Evolutionary conservation across 768 basidiomycete genomes (phyloP), one percentile per base, ranked within the genome.

Genomic region (Mycena filopes): DNA sequence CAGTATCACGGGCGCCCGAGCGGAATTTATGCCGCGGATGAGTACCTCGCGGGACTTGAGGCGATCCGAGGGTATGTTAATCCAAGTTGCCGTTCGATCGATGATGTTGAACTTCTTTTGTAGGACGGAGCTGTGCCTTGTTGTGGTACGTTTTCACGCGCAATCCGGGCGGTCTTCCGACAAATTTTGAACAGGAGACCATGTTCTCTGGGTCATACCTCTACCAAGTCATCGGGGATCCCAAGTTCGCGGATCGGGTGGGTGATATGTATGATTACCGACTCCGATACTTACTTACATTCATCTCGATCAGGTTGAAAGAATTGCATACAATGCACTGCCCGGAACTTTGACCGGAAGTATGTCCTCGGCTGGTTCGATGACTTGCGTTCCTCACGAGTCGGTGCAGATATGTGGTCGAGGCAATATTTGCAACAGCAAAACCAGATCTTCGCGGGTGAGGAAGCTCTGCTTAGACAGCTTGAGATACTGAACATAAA

Each of bases 201-300:
- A 86, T 87, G 85, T 86, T 86, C 73, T 86, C 86, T 15, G 86
- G 85, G 18, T 85, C 84, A 20, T 87, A 80, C 68, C 76, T 87
- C 2, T 86, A 84, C 64, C 87, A 87, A 75, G 78, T 86, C 23
- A 86, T 83, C 13, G 86, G 85, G 33, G 84, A 88, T 60, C 80
- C 80, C 12, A 83, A 86, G 64, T 85, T 81, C 63, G 78, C 81
- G 20, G 85, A 85, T 69, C 72, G 84, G 56, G 84, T 84, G 56
- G 48, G 80, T 73, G n/a, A 36, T 11, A 36, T 36, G 36, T 11
- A 36, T 4, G 15, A 36, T 40, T 60, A 23, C 41, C 2, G 4
- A 21, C 16, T 23, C 29, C 38, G 28, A 5, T 1, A 4, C 7
- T 2, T 6, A 21, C 25, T 11, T 0, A 1, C 2, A 60, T 31